These are phyloP conservation scores for Ophiocordyceps camponoti-leonardi DNA, from an alignment of 2,329 filamentous ascomycete genomes.

Conservation along the genomic window DNA sequence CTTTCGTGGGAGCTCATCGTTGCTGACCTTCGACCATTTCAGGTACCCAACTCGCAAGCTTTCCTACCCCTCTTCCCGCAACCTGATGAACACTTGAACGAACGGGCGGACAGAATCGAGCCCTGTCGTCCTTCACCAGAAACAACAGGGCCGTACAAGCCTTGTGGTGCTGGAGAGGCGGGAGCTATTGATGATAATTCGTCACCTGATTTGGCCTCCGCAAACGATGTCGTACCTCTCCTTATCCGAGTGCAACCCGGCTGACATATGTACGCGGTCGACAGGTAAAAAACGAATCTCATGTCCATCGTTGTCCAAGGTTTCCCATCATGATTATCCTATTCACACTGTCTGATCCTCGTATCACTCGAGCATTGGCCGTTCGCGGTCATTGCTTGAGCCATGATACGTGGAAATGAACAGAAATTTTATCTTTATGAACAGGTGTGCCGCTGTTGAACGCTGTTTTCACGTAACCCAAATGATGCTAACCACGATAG, in stretches of 20 bases:
- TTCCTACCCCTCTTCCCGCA: constrained; percentile 8
- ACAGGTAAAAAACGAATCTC: constrained; percentile 13
- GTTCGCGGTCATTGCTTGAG: not conserved
- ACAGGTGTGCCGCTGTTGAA: constrained; percentile 13
- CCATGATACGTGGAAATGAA: not conserved
- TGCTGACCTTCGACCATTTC: constrained; percentile 17
- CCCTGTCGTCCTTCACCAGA: constrained; percentile 26
- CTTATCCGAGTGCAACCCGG: constrained; percentile 5
- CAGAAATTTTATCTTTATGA: constrained; percentile 19
- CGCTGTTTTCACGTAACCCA: not conserved
- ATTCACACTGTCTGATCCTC: constrained; percentile 45
- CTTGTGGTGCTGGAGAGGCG: constrained; percentile 32
- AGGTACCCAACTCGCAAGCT: constrained; percentile 20
- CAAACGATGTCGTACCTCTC: not conserved
- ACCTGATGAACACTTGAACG: constrained; percentile 50
- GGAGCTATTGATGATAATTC: constrained; percentile 48
- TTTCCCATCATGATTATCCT: constrained; percentile 7
- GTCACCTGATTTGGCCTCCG: constrained; percentile 39
- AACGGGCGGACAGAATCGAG: constrained; percentile 54
- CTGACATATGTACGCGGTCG: constrained; percentile 14
- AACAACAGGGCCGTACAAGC: constrained; percentile 45
- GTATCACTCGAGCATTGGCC: constrained; percentile 18
- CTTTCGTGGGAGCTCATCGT: not conserved
- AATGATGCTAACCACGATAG: not conserved
- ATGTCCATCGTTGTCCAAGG: not conserved